Percentiles rank a stretch among this genome's conserved stretches.
phyloP scores from a whole-genome alignment of 176 grass and related monocot genomes.

The Cocos nucifera region DNA sequence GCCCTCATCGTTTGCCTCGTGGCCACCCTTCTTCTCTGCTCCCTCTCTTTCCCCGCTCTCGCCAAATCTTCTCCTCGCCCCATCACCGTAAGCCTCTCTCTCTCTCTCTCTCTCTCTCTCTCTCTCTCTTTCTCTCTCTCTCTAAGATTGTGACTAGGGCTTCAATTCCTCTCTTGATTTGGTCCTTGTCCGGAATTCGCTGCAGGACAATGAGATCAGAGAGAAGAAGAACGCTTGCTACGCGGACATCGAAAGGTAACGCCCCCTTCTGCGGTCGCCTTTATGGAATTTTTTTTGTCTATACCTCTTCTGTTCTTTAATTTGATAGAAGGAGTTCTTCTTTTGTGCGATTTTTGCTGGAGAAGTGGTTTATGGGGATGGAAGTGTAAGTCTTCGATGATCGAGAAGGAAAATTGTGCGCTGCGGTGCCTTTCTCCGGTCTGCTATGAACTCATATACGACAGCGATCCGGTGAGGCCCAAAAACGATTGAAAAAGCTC shows the following conservation, averaged over 20 bases:
- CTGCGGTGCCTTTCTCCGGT: slow-evolving; percentile 76
- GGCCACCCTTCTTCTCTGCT: slow-evolving; percentile 24
- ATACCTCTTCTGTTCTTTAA: background rate
- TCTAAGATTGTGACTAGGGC: background rate
- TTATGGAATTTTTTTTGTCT: background rate
- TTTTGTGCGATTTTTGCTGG: background rate
- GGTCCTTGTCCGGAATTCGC: background rate
- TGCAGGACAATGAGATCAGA: slow-evolving; percentile 67
- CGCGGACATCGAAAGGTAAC: slow-evolving; percentile 79
- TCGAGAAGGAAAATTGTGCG: slow-evolving; percentile 92
- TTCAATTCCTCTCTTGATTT: too few species aligned
- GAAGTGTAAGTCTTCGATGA: slow-evolving; percentile 56
- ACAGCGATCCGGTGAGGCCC: slow-evolving; percentile 61
- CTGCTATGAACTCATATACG: slow-evolving; percentile 81
- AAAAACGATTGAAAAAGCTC: background rate
- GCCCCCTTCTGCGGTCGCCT: background rate
- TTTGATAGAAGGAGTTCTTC: background rate
- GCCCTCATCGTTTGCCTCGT: slow-evolving; percentile 9
- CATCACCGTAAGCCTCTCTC: slow-evolving; percentile 39
- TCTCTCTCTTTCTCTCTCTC: background rate
- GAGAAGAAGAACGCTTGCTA: slow-evolving; percentile 83
- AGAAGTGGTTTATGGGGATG: slow-evolving; percentile 84
- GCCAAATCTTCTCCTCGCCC: slow-evolving; percentile 60
- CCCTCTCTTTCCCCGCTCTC: slow-evolving; percentile 19
- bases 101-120: background rate